Evolutionary conservation across 495 filamentous ascomycete genomes (phyloP).

Genomic region (Trichoderma gamsii): DNA sequence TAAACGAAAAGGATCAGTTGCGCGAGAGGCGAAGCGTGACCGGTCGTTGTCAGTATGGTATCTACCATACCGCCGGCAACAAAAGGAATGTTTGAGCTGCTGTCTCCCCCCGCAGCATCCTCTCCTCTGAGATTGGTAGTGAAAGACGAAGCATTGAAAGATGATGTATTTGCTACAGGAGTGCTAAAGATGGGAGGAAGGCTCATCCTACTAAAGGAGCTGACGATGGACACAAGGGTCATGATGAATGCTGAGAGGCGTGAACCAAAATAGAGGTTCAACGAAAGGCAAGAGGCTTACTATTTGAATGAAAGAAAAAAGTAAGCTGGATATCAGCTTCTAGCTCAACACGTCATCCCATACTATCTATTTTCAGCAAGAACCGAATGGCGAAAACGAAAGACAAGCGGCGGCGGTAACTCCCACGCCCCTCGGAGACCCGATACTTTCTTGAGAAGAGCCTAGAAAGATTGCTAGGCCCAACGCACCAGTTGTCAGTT

Average conservation of each 20-base stretch:
- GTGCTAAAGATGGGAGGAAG: neutral
- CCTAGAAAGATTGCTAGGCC: no score
- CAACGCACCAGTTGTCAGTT: no score
- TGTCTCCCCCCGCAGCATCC: neutral
- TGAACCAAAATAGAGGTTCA: neutral
- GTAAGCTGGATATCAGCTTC: neutral
- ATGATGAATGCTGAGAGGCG: neutral
- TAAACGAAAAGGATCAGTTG: conserved; percentile 23
- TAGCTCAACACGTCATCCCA: neutral
- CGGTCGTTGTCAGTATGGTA: neutral
- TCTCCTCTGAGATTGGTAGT: neutral
- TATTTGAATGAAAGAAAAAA: neutral
- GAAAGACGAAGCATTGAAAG: neutral
- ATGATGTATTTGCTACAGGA: neutral
- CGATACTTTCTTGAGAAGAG: no score
- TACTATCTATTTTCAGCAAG: no score
- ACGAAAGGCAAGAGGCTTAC: neutral
- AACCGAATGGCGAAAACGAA: no score
- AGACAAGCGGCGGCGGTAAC: no score
- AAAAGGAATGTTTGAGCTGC: neutral
- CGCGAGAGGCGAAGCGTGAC: conserved; percentile 18
- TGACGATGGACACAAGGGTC: neutral
- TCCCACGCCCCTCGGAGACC: no score
- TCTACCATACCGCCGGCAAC: conserved; percentile 1
- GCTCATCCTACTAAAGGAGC: neutral